These are phyloP conservation scores for Extremus antarcticus DNA, from an alignment of 495 filamentous ascomycete species.

Conservation along the genomic window DNA sequence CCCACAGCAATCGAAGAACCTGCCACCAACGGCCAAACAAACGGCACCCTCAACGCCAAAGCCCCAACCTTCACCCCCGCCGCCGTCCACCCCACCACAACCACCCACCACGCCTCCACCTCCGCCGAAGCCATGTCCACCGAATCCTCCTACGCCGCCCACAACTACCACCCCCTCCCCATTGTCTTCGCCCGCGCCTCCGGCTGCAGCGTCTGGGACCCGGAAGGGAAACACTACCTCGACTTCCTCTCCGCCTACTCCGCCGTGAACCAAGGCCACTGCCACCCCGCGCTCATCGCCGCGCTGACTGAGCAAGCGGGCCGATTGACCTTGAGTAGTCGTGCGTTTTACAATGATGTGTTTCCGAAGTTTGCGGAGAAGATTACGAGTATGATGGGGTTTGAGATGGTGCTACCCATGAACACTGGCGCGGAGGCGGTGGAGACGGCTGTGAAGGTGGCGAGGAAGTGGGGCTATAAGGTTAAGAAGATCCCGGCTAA, in stretches of 20 bases:
- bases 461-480: conserved; percentile 98
- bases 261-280: conserved; percentile 97
- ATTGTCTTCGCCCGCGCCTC: conserved; percentile 57
- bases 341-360: conserved; percentile 98
- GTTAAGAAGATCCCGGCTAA: conserved; percentile 80
- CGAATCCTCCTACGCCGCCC: conserved; percentile 78
- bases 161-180: conserved; percentile 98
- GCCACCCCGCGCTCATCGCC: conserved; percentile 87
- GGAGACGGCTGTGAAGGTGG: conserved; percentile 94
- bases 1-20: conserved; percentile 39
- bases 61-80: conserved; percentile 42
- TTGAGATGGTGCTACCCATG: conserved; percentile 99
- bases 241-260: conserved; percentile 98
- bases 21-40: conserved; percentile 24
- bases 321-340: conserved; percentile 82
- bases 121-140: conserved; percentile 67
- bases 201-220: conserved; percentile 89
- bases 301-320: conserved; percentile 84
- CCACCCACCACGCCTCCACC: conserved; percentile 66
- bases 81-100: conserved; percentile 25
- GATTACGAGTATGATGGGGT: conserved; percentile 78
- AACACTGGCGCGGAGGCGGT: conserved; percentile 99
- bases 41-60: conserved; percentile 33
- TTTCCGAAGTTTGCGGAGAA: conserved; percentile 94
- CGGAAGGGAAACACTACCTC: conserved; percentile 91